A percentile compares a stretch with the other conserved stretches of the same genome.
Conservation (phyloP, 2,329 filamentous ascomycete species). For the Zasmidium cellare region DNA sequence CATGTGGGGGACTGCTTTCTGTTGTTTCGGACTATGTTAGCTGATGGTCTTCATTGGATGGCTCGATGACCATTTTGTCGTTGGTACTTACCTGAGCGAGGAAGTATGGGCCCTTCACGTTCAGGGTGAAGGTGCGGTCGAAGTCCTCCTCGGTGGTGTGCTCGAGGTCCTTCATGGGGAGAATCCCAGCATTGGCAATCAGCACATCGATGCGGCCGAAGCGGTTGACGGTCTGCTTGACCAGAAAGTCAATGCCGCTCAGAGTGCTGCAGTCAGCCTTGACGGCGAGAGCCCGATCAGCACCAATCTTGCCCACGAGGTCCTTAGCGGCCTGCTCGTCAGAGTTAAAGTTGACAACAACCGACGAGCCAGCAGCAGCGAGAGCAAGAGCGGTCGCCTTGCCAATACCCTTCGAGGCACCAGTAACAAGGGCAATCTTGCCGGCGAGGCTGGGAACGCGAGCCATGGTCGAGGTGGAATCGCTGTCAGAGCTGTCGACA, state of each 20-base stretch:
- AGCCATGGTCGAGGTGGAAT: too few relatives aligned
- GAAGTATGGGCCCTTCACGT: slow-evolving; percentile 61
- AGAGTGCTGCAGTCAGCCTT: slow-evolving; percentile 56
- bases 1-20: slow-evolving; percentile 55
- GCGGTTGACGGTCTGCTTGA: slow-evolving; percentile 49
- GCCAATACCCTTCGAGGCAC: slow-evolving; percentile 15
- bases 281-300: slow-evolving; percentile 48
- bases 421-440: slow-evolving; percentile 18
- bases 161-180: slow-evolving; percentile 52
- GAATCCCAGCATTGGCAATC: slow-evolving; percentile 57
- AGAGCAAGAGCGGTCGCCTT: slow-evolving; percentile 23
- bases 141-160: slow-evolving; percentile 53
- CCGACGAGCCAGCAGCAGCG: slow-evolving; percentile 42
- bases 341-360: slow-evolving; percentile 58
- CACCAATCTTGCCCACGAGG: slow-evolving; percentile 48
- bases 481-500: too few relatives aligned
- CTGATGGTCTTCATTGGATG: too few relatives aligned
- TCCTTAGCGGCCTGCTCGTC: slow-evolving; percentile 57
- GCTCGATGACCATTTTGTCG: too few relatives aligned
- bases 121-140: slow-evolving; percentile 51
- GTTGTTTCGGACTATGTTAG: too few relatives aligned
- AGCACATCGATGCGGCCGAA: slow-evolving; percentile 61
- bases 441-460: slow-evolving; percentile 5
- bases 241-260: slow-evolving; percentile 49
- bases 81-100: slow-evolving; percentile 36